These are phyloP conservation scores for Phialemonium atrogriseum DNA, from an alignment of 2,329 filamentous ascomycete genomes.

Conservation along the genomic window DNA sequence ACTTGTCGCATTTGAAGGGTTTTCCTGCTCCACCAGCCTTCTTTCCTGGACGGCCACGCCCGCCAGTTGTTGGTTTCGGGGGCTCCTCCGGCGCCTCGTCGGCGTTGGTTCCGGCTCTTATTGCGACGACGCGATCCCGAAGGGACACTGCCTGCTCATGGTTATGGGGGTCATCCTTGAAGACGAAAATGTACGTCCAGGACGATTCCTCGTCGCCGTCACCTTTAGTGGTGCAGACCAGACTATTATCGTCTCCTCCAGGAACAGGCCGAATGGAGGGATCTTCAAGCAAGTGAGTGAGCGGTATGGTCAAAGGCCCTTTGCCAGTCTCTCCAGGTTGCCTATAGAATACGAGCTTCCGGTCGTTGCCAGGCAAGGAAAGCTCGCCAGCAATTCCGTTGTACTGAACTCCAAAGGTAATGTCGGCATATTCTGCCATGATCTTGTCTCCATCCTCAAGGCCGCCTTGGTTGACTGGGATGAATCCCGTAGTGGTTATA, in stretches of 20 bases:
- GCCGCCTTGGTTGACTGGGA: neutral
- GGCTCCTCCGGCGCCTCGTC: conserved; percentile 2
- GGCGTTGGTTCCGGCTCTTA: conserved; percentile 2
- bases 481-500: neutral
- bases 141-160: conserved; percentile 8
- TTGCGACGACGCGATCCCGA: conserved; percentile 6
- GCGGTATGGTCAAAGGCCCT: conserved; percentile 14
- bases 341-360: conserved; percentile 12
- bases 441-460: neutral
- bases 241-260: conserved; percentile 12
- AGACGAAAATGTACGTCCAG: conserved; percentile 15
- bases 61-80: too few relatives aligned
- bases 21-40: conserved; percentile 12
- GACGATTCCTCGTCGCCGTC: conserved; percentile 4
- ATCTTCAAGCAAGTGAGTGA: conserved; percentile 11
- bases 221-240: conserved; percentile 12
- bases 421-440: neutral
- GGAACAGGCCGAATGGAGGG: conserved; percentile 14
- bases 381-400: conserved; percentile 14
- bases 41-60: too few relatives aligned
- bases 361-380: conserved; percentile 6
- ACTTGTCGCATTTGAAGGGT: conserved; percentile 41
- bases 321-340: conserved; percentile 6
- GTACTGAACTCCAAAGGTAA: conserved; percentile 9
- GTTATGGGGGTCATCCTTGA: conserved; percentile 9